Evolutionary conservation across 2,329 filamentous ascomycete species (phyloP), one percentile per base, ranked within the genome.

Genomic region (Neophaeococcomyces aloes): DNA sequence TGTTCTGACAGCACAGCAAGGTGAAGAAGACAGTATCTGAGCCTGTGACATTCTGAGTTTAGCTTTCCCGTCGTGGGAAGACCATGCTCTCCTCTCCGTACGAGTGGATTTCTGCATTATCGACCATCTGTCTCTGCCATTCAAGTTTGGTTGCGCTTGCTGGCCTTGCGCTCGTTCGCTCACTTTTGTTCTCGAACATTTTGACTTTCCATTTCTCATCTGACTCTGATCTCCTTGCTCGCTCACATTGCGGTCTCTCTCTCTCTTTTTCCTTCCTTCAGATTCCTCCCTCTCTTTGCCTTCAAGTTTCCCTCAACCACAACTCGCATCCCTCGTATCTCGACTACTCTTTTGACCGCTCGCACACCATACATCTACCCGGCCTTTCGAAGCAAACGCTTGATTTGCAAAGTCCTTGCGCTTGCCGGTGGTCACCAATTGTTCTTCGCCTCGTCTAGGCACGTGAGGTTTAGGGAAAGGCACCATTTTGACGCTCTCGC

Each of bases 101-200:
- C 17, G 33, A 42, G 27, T 32, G 17, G 27, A 19, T 17, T 31
- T 27, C 36, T 44, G 18, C 21, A 30, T 33, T 36, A 38, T 39
- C 34, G 35, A 34, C 38, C 44, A 47, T 46, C 43, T 49, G 41
- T 47, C 43, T 38, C 38, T 44, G 46, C 42, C 41, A 29, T 32
- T 31, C 29, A 29, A 10, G 17, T 41, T 29, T 32, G 29, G 40
- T 32, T 27, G 19, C 32, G 29, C 32, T 38, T 42, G 29, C 48
- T 42, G 38, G 39, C 39, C 44, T 47, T 46, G 37, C 43, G 36
- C 42, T 36, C 31, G 31, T 35, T 38, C n/a, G n/a, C n/a, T n/a
- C n/a, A n/a, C n/a, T 37, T 40, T 36, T 38, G 29, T 47, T 33
- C 37, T 43, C 39, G 35, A 38, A 38, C 19, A 40, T 29, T 42